phyloP scores from a whole-genome alignment of 129 eudicot species.

The Silybum marianum region DNA sequence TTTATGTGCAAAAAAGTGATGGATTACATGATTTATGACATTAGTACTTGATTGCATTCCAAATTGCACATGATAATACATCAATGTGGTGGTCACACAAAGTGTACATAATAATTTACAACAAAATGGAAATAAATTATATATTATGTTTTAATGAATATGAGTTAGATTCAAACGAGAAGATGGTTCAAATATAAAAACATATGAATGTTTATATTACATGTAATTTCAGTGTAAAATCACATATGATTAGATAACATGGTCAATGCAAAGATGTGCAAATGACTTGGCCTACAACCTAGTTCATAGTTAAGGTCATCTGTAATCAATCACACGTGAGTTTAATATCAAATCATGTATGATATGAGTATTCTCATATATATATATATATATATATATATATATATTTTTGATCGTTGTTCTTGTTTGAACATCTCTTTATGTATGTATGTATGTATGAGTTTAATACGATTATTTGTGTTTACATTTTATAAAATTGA shows the following conservation, averaged over 20 bases:
- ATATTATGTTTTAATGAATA: neutral
- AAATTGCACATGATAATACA: conserved; percentile 38
- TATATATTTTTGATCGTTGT: too few species aligned
- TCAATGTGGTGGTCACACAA: conserved; percentile 37
- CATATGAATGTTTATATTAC: too few species aligned
- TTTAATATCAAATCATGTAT: too few species aligned
- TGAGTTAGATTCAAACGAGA: too few species aligned
- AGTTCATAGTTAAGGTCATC: too few species aligned
- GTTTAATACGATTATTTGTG: neutral
- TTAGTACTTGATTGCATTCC: conserved; percentile 31
- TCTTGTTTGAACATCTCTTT: neutral
- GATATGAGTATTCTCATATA: neutral
- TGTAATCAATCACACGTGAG: too few species aligned
- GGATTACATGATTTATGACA: conserved; percentile 16
- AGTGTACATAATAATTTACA: conserved; percentile 24
- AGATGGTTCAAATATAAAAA: neutral
- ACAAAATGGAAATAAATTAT: neutral
- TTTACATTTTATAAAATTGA: neutral
- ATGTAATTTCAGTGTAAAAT: too few species aligned
- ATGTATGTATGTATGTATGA: too few species aligned
- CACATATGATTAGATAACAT: too few species aligned
- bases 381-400: too few species aligned
- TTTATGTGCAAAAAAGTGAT: conserved; percentile 4
- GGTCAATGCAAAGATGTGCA: too few species aligned
- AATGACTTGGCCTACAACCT: neutral